Base-by-base conservation (phyloP, 2,329 filamentous ascomycete species). In the Geoglossum cookeanum region DNA sequence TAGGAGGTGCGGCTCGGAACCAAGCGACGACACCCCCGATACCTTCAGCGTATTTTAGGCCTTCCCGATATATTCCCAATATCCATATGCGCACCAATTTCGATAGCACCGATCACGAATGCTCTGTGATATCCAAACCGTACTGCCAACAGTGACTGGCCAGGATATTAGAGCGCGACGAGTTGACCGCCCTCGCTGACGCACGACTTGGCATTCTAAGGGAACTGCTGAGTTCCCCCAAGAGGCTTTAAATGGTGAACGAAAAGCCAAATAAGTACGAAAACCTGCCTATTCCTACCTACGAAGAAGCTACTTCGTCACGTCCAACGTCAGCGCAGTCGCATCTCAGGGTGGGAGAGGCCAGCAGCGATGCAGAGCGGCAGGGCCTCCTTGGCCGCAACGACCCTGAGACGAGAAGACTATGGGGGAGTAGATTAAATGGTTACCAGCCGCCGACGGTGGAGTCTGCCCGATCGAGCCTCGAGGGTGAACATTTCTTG, bases 381-480 rank as follows among this genome's bases (percentile, higher is more conserved):
- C 84, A 89, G 69, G 85, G 84, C 4, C 78, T 95, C 30, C 76
- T 94, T 45, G 76, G 75, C 56, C 72, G 77, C 57, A 75, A 76
- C 58, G 70, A 70, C 61, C 63, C 59, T 51, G 58, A 58, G 42
- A 42, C 35, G 17, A 56, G 54, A 29, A 33, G 33, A 35, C 15
- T 59, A 55, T 60, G 60, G 55, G 55, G 44, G 55, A 56, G 51
- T 32, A 68, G 67, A 44, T 68, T 69, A 30, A 67, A 68, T 52
- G 81, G 81, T 61, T 95, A 96, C 69, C 82, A 81, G 35, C 78
- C 84, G 42, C 89, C 91, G 1, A 90, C 85, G 1, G 89, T 91
- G 60, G 85, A 92, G 69, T 89, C 88, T 58, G 84, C 82, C 60
- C 84, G 90, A 61, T 72, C 73, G 55, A 80, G 71, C 69, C 72